Evolutionary conservation across 495 filamentous ascomycete species (phyloP), one percentile per base, ranked within the genome.

Genomic region (Podospora comata): DNA sequence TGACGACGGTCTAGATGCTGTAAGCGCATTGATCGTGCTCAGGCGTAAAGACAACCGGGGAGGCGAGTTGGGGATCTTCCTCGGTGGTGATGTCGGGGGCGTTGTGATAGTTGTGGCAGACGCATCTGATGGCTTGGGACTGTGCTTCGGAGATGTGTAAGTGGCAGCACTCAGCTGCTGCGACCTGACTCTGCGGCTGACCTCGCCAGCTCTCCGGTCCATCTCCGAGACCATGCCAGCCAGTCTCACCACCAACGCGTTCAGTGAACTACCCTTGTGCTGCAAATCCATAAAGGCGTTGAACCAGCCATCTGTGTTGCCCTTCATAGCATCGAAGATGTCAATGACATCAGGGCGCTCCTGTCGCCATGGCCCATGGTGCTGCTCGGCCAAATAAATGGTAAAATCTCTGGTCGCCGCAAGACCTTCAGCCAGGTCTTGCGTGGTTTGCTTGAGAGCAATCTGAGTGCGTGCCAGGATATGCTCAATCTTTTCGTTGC

Each of bases 401-500:
- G 88, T 88, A 26, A 97, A 86, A 64, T 91, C 90, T 60, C 87
- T 85, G 56, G 90, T 92, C 2, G 92, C 91, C 67, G 88, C 85
- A 53, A 93, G 81, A 5, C 92, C 93, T 69, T 94, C 91, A 57
- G 84, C 78, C 26, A 96, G 84, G 77, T 99, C 96, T 70, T 89
- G 84, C 23, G 94, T 78, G 2, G 88, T 84, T 71, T 92, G 91
- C 30, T 91, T 86, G 77, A 97, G 89, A 15, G 90, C 85, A 9
- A 82, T 76, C 2, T 88, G 86, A 23, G 94, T 96, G 60, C 93
- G 85, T 60, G 87, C 86, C 68, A 96, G 87, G 68, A 97, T 92
- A 77, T 93, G 90, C 73, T 97, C 92, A 66, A 99, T 96, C 76
- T 90, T 91, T 74, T 92, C 90, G 75, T 98, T 97, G 60, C 94